Percentiles rank a stretch among this genome's conserved stretches.
Conservation (phyloP, 805 yeast genomes). For the Lipomyces mesembrius region DNA sequence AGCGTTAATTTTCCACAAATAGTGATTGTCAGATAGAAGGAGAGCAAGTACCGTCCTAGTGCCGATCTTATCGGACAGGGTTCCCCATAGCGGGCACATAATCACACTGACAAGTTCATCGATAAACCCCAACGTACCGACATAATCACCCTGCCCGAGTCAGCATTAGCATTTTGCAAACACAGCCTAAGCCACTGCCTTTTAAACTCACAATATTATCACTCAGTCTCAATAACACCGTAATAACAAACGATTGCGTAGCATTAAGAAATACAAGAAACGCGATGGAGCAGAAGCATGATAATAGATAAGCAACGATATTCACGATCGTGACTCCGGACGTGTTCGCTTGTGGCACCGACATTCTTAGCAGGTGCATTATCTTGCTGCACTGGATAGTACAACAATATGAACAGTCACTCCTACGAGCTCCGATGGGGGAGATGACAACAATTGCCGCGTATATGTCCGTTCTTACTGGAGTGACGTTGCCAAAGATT, state of each 20-base stretch:
- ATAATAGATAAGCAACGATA: constrained; percentile 44
- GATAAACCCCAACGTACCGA: constrained; percentile 57
- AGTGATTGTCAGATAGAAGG: background rate
- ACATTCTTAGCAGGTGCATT: background rate
- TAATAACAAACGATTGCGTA: constrained; percentile 53
- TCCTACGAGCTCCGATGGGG: background rate
- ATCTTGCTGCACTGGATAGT: background rate
- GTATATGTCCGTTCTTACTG: background rate
- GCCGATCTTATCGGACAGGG: constrained; percentile 65
- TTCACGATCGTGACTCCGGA: constrained; percentile 26
- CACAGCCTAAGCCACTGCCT: background rate
- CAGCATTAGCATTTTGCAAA: background rate
- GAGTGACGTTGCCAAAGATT: no score
- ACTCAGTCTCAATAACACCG: constrained; percentile 47
- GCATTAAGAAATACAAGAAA: constrained; percentile 52
- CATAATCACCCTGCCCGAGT: constrained; percentile 49
- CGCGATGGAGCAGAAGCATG: constrained; percentile 51
- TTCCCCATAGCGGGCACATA: constrained; percentile 66
- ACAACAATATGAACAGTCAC: background rate
- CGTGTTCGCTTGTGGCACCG: background rate
- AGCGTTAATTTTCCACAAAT: background rate
- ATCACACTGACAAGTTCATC: constrained; percentile 64
- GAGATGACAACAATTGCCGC: background rate
- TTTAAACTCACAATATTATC: constrained; percentile 38
- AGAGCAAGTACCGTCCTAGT: constrained; percentile 52